Evolutionary conservation across 176 grass and related monocot genomes (phyloP).

Genomic region (Olyra latifolia): DNA sequence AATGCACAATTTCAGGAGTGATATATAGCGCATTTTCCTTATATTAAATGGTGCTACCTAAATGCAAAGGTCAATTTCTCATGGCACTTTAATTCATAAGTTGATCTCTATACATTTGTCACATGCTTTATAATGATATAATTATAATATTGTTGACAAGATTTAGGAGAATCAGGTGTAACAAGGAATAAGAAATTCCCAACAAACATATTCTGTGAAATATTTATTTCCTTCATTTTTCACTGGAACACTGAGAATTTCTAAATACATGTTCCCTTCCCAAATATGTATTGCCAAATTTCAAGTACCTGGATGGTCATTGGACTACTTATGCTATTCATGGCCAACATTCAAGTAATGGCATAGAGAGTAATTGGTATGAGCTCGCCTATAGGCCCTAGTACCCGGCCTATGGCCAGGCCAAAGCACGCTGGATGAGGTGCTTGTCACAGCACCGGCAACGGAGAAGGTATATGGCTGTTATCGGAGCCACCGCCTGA

Average conservation of each 20-base stretch:
- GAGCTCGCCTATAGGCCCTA: too few species aligned
- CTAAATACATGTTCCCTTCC: too few species aligned
- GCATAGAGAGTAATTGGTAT: too few species aligned
- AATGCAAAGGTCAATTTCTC: neutral
- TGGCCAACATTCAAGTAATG: neutral
- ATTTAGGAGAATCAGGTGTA: neutral
- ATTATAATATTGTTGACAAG: neutral
- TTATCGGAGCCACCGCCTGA: too few species aligned
- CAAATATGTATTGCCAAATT: constrained; percentile 6
- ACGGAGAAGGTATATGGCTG: too few species aligned
- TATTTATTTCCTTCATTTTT: neutral
- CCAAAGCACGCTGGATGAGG: too few species aligned
- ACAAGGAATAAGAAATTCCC: neutral
- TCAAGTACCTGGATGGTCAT: neutral
- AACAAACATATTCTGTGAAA: neutral
- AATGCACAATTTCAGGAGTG: too few species aligned
- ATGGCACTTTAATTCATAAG: neutral
- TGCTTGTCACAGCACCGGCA: too few species aligned
- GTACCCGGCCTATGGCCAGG: too few species aligned
- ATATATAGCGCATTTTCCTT: neutral
- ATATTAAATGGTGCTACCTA: neutral
- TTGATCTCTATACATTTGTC: neutral
- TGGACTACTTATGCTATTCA: neutral
- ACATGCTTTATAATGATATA: neutral
- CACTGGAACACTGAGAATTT: neutral